phyloP scores from a whole-genome alignment of 2,329 filamentous ascomycete species.

The Ophiocordyceps camponoti-rufipedis region DNA sequence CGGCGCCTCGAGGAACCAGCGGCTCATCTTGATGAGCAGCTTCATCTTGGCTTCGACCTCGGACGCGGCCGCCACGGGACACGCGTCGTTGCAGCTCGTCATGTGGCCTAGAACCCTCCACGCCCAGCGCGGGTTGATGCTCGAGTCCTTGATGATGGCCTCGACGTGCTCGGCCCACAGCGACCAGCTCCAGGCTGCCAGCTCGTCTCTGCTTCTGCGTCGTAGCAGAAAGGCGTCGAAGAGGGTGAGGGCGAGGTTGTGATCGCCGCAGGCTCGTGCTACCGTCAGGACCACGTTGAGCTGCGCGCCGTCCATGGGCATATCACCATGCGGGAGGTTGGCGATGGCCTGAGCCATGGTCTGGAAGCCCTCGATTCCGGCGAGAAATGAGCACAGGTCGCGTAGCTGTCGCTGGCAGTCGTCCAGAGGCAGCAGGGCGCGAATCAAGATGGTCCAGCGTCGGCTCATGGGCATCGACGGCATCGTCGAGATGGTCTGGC shows the following conservation, averaged over 20 bases:
- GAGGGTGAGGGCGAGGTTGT: constrained; percentile 9
- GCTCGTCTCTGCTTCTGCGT: not conserved
- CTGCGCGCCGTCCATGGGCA: constrained; percentile 3
- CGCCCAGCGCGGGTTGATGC: constrained; percentile 6
- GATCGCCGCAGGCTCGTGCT: constrained; percentile 7
- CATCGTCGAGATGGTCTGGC: not conserved
- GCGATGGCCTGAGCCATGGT: constrained; percentile 2
- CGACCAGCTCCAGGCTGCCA: constrained; percentile 12
- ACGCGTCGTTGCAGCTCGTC: not conserved
- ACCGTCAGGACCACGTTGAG: constrained; percentile 2
- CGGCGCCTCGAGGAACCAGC: constrained; percentile 11
- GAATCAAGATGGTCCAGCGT: constrained; percentile 6
- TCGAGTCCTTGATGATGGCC: constrained; percentile 14
- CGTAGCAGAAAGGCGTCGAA: constrained; percentile 5
- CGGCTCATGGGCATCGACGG: constrained; percentile 1
- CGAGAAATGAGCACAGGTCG: constrained; percentile 4
- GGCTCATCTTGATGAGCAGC: constrained; percentile 13
- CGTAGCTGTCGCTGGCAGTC: constrained; percentile 1
- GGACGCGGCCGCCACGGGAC: not conserved
- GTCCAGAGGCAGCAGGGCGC: constrained; percentile 1
- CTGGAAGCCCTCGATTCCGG: constrained; percentile 4
- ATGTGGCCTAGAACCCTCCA: constrained; percentile 12
- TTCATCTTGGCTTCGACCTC: constrained; percentile 8
- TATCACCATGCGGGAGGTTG: constrained; percentile 1
- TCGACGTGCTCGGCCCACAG: constrained; percentile 14